Base-by-base conservation (phyloP, 768 basidiomycete species). In the Heimioporus sp. region DNA sequence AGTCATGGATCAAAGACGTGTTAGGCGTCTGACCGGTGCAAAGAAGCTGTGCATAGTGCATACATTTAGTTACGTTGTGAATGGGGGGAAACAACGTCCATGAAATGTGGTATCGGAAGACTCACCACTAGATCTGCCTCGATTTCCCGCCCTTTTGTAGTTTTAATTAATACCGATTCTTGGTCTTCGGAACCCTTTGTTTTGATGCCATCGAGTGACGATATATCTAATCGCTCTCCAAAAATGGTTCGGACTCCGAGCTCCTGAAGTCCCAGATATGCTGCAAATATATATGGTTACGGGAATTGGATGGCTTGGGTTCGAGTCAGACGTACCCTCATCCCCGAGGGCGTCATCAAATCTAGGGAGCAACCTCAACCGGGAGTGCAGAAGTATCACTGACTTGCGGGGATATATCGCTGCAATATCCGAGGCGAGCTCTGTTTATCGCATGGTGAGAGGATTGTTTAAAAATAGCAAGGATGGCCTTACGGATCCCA, bases 21-120 rank as follows among this genome's bases (percentile, higher is more conserved):
- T 85, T 84, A 16, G 82, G 82, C 8, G 59, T 66, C 63, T 85
- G 84, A 9, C 84, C 84, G 0, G 82, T 84, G 56, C 83, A 84
- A 1, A 83, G 67, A 10, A 85, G 75, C 81, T 82, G 37, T 40
- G 17, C 5, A 39, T 39, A 2, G 15, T 49, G 11, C 15, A 28
- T 34, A 35, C 30, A 24, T 13, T 55, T 30, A 28, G 36, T 28
- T 28, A 28, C 7, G 9, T 39, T 15, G 34, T 4, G 12, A 34
- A 17, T 34, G 24, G 19, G 28, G 12, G 12, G 47, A 38, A 32
- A n/a, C n/a, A 21, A 52, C n/a, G 10, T 34, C 10, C 5, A 45
- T 5, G 7, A 44, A 30, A 28, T 6, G 5, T 36, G 1, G 32
- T 41, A 15, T 13, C 3, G 2, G 30, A 35, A 19, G 2, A 64